Evolutionary conservation across 176 grass and related monocot species (phyloP), one percentile per base, ranked within the genome.

Genomic region (Carex pumila): DNA sequence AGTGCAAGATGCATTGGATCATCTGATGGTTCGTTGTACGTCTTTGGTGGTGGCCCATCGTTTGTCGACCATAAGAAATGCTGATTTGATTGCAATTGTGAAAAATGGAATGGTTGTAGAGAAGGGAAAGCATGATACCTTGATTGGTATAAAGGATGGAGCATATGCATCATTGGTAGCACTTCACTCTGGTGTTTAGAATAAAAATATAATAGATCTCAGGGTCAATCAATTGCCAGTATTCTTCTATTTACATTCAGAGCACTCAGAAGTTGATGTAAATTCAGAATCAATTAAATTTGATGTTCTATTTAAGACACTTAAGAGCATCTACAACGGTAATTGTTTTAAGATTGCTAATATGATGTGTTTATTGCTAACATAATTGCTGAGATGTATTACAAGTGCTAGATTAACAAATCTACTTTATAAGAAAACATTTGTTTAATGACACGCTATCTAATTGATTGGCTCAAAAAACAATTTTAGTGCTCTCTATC

Each of bases 101-200:
- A 92, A 87, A 82, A 81, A 92, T 68, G 93, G 93, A 14, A 6
- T 62, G 71, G 87, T 92, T 65, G 25, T 94, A 41, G 93, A 94
- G 86, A 84, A 89, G 62, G 93, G 92, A n/a, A 92, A 62, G 22
- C 93, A 94, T n/a, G 93, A 90, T 12, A 34, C 15, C 4, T 79
- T 94, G 78, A 72, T 92, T 3, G 39, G 4, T 4, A 71, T 92
- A 41, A 84, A 90, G 32, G 88, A 85, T 61, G 93, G 93, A 5
- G 90, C 79, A 8, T 95, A 95, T 47, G 90, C 93, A 18, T 92
- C 90, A 65, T 86, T 92, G 6, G 88, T 95, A 18, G 72, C 84
- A 7, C 65, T 92, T 25, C 90, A 92, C 53, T 81, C 80, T 5
- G 81, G 65, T 3, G 69, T 59, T 6, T 71, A 59, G 45, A 72